Conservation (phyloP, 495 filamentous ascomycete genomes). For the Alectoria sarmentosa region DNA sequence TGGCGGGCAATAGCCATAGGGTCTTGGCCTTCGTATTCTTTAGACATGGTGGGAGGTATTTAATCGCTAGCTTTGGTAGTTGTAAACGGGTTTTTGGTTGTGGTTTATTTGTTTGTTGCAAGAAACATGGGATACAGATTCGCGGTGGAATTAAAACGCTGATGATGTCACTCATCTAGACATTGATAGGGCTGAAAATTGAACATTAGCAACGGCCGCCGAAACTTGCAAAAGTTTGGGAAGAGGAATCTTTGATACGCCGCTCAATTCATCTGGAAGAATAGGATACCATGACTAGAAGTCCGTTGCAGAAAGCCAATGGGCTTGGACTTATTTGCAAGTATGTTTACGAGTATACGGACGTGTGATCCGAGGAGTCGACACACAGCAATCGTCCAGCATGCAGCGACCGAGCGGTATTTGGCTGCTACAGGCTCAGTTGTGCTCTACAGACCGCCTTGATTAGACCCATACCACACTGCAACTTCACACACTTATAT, state of each 20-base stretch:
- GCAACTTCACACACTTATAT: too few species aligned
- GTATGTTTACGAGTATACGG: too few species aligned
- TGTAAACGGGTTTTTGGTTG: not conserved
- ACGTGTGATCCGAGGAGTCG: too few species aligned
- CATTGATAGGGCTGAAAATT: not conserved
- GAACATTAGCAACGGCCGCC: not conserved
- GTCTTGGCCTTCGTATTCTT: conserved; percentile 36
- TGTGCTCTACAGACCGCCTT: not conserved
- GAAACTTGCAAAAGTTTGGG: too few species aligned
- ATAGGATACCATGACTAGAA: too few species aligned
- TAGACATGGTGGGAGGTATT: conserved; percentile 23
- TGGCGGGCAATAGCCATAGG: conserved; percentile 36
- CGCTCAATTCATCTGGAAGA: too few species aligned
- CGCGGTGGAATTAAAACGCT: not conserved
- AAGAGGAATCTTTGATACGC: too few species aligned
- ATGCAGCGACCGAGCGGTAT: too few species aligned
- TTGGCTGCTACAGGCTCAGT: too few species aligned
- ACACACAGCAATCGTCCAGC: too few species aligned
- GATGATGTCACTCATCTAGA: not conserved
- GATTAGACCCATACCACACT: not conserved
- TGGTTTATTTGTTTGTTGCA: not conserved
- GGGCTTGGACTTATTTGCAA: too few species aligned
- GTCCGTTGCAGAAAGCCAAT: not conserved
- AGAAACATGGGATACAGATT: not conserved
- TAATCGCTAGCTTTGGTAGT: not conserved